Evolutionary conservation across 176 grass and related monocot genomes (phyloP).

Genomic region (Rhynchospora breviuscula): DNA sequence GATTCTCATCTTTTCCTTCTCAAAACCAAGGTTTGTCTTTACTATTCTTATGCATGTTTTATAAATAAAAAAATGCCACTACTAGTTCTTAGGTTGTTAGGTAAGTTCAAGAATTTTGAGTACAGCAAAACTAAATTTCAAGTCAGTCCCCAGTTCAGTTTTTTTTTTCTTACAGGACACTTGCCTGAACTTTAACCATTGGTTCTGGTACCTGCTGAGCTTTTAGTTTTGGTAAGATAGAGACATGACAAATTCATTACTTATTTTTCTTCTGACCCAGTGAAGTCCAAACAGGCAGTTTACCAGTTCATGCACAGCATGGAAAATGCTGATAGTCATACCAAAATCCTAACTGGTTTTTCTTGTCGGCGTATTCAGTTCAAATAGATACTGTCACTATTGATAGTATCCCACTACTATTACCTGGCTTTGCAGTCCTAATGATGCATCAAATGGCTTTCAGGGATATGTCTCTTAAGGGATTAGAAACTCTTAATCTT

Average conservation of each 20-base stretch:
- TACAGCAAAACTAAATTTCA: neutral
- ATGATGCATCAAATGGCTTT: slow-evolving; percentile 14
- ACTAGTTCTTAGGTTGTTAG: neutral
- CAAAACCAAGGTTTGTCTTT: slow-evolving; percentile 48
- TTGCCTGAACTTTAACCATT: neutral
- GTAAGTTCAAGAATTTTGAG: neutral
- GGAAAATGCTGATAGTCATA: too few species aligned
- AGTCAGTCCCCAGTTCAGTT: neutral
- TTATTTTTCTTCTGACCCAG: neutral
- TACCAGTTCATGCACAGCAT: too few species aligned
- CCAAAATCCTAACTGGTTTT: neutral
- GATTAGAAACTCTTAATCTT: slow-evolving; percentile 63
- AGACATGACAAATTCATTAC: neutral
- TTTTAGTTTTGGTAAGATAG: neutral
- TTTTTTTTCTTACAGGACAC: neutral
- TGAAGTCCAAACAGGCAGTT: neutral
- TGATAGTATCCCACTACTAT: neutral
- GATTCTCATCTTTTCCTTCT: slow-evolving; percentile 67
- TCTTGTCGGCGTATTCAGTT: neutral
- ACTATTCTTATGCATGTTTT: neutral
- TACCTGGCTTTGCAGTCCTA: neutral
- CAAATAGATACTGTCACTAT: neutral
- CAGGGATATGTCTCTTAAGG: slow-evolving; percentile 49
- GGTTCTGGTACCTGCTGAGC: neutral
- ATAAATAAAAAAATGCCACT: neutral